Base-by-base conservation (phyloP, 495 filamentous ascomycete species). In the Bombardia bombarda region DNA sequence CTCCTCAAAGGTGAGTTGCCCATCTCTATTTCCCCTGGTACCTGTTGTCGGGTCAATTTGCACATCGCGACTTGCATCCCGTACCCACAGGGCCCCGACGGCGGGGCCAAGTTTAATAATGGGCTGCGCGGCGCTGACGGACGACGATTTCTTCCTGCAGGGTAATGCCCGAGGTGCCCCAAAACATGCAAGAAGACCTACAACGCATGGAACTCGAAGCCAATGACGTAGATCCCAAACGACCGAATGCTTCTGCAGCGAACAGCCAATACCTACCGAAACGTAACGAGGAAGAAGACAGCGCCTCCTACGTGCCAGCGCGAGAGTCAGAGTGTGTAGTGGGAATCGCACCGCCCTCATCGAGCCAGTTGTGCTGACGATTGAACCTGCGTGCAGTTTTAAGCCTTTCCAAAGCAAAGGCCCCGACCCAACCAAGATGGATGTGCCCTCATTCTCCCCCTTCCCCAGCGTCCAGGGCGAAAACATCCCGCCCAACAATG, bases 401-500 rank as follows among this genome's bases (percentile, higher is more conserved):
- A 71, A 73, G 41, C 66, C 67, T 44, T 75, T 72, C 50, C 58
- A 64, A 23, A 56, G 23, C 30, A 53, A 36, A 50, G 51, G 40
- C 46, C 23, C 52, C 45, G 50, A 40, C 40, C 38, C 45, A 38
- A 20, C 56, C 33, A 37, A 43, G 37, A 58, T 57, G 56, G 82
- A 88, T 41, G 68, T 76, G 28, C 87, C 90, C 21, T 86, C 81
- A 45, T 89, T 93, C 68, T 94, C 90, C 7, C 86, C 87, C 0
- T 97, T 98, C 61, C 92, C 92, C 26, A 84, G 86, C 47, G 72
- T 95, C 42, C 76, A 77, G 50, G 87, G 86, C 14, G 80, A 87
- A 30, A 94, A 96, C 60, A 87, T 98, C 7, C 93, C 92, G 13
- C 87, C 87, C 2, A 88, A 87, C 47, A 89, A 95, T 65, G 90